Evolutionary conservation across 306 rosid species (phyloP), one percentile per base, ranked within the genome.

Genomic region (Spatholobus suberectus): DNA sequence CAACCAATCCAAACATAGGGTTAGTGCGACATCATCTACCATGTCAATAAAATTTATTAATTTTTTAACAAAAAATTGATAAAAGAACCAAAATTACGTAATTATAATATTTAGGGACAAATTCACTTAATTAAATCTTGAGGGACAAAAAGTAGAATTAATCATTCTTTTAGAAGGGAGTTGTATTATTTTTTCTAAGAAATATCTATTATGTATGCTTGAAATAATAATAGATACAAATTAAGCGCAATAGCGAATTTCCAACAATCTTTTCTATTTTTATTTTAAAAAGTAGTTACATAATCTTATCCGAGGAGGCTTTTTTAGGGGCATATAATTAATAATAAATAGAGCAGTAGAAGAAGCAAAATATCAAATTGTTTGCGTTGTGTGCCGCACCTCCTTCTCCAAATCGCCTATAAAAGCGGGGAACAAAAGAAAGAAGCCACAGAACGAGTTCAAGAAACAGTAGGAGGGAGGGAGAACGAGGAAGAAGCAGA

Each of bases 341-440:
- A 26, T 14, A 61, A 75, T 6, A 23, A 54, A 75, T 4, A 55
- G 2, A 34, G 55, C 0, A 41, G 12, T 20, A 62, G 44, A 43
- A 52, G 35, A 40, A 38, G 55, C 18, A 66, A 75, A 52, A 61
- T 44, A 44, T 70, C 34, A 40, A 37, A 21, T 1, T 23, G 32
- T 40, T 20, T 32, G 21, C 18, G 75, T 6, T 63, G 37, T 63
- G 75, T 37, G 24, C 11, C 26, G n/a, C 54, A n/a, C 2, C 17
- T 41, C 3, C 15, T 47, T 1, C 29, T 18, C 37, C 63, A 10
- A 54, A 75, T 85, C 23, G 75, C 12, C 83, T 85, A 85, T 85
- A 85, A 85, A 81, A 63, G 27, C 21, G 70, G 46, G 81, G 13
- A 32, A 32, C 5, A 52, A 70, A 27, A 43, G 70, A 52, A 43